phyloP scores from a whole-genome alignment of 768 basidiomycete species.

The Hericium coralloides region DNA sequence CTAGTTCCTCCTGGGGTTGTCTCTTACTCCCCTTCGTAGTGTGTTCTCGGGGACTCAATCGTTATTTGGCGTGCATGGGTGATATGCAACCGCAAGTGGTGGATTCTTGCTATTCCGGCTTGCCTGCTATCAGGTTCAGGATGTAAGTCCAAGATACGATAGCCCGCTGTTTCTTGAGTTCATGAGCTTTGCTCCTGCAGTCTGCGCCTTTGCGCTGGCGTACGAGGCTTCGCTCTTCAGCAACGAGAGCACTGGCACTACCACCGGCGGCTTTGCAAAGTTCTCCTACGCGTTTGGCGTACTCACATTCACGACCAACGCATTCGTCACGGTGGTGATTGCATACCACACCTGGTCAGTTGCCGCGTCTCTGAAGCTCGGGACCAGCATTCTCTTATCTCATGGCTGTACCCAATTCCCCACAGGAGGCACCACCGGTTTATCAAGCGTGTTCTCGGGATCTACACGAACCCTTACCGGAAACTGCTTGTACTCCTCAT shows the following conservation, averaged over 20 bases:
- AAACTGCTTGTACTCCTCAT: constrained; percentile 7
- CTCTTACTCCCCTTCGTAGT: neutral
- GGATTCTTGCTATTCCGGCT: constrained; percentile 2
- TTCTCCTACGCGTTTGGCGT: neutral
- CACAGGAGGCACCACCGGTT: neutral
- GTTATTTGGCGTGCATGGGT: constrained; percentile 13
- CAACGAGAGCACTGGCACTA: neutral
- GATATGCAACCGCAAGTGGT: constrained; percentile 3
- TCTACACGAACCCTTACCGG: neutral
- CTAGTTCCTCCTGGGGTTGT: neutral
- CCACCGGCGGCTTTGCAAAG: neutral
- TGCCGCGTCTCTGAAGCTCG: no score
- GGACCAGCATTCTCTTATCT: no score
- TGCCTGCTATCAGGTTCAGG: constrained; percentile 6
- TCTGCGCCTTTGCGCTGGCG: neutral
- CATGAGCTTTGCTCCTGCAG: neutral
- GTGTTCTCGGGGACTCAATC: constrained; percentile 6
- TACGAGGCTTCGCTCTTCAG: neutral
- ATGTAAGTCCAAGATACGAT: neutral
- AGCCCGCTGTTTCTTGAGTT: neutral
- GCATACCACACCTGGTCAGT: neutral
- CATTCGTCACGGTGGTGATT: neutral
- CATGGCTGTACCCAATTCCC: neutral
- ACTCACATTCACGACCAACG: neutral
- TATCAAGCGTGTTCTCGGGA: neutral